These are phyloP conservation scores for Sporisorium graminicola DNA, from an alignment of 1,284 basidiomycete species.

Conservation along the genomic window DNA sequence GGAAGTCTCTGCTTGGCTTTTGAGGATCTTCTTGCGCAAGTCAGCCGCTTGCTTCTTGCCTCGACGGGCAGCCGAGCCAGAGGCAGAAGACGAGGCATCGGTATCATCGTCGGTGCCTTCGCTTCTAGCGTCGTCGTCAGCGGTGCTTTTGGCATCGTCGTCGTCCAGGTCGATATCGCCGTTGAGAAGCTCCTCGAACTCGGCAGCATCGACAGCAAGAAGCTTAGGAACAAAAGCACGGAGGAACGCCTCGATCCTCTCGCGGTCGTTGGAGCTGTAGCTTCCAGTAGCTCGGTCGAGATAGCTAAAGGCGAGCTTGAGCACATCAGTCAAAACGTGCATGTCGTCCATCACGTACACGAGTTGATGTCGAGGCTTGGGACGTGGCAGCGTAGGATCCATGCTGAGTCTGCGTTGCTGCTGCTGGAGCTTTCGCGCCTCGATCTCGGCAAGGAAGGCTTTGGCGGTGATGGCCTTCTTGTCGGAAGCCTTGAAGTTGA, in stretches of 20 bases:
- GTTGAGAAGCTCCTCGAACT: constrained; percentile 58
- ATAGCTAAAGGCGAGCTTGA: constrained; percentile 90
- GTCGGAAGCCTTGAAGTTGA: constrained; percentile 93
- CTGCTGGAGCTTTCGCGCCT: constrained; percentile 81
- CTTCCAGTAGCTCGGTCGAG: constrained; percentile 80
- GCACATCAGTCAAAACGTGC: constrained; percentile 84
- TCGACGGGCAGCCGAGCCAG: constrained; percentile 32
- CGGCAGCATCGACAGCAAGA: constrained; percentile 80
- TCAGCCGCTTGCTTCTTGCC: constrained; percentile 53
- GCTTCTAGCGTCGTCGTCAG: constrained; percentile 70
- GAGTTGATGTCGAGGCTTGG: constrained; percentile 75
- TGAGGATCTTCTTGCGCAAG: constrained; percentile 55
- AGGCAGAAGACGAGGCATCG: constrained; percentile 40
- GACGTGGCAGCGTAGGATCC: constrained; percentile 62
- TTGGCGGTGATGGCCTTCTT: constrained; percentile 95
- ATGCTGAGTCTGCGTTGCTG: constrained; percentile 71
- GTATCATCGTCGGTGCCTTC: constrained; percentile 51
- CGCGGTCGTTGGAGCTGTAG: constrained; percentile 82
- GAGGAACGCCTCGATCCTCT: constrained; percentile 86
- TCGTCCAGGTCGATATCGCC: constrained; percentile 53
- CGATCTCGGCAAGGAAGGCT: constrained; percentile 88
- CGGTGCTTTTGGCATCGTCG: constrained; percentile 42
- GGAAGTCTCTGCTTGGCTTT: constrained; percentile 54
- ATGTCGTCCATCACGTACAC: constrained; percentile 84
- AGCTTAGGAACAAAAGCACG: constrained; percentile 86